Evolutionary conservation across 768 basidiomycete species (phyloP), one percentile per base, ranked within the genome.

Genomic region (Rhizopogon vulgaris): DNA sequence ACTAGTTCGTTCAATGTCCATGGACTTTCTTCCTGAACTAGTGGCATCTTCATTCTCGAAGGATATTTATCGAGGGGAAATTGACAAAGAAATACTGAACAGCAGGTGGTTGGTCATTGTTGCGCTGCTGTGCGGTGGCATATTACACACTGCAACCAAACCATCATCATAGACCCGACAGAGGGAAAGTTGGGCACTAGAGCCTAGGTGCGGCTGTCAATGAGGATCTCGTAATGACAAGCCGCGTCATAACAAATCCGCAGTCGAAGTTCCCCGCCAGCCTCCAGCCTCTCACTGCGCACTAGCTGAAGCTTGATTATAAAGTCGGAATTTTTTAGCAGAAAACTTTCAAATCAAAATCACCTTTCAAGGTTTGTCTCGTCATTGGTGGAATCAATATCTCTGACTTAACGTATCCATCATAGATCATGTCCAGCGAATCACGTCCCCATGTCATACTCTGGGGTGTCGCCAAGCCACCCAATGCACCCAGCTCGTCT

Each of bases 381-480:
- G 4, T 14, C 8, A 22, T 32, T 8, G 18, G 9, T 46, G 3
- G 14, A 30, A 43, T 43, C 11, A 6, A 14, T 14, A 38, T 4
- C 28, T 17, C 42, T 15, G 18, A 46, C 30, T 32, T 18, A 46
- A 24, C 28, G 8, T 28, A 28, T 30, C 28, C 28, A 30, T 30
- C 32, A 22, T 7, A 46, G 45, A 15, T 34, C 32, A 46, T 46
- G 45, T 34, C 45, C 3, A 24, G 17, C 22, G 30, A 46, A 8
- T 34, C 45, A 9, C 14, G 3, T 9, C 45, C 59, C 17, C 64
- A 56, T 36, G 60, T 66, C 41, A 49, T 66, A n/a, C 60, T 68
- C 14, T 52, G 60, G 37, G 68, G 60, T 30, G 57, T 63, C 1
- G 49, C 58, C 6, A 69, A 66, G 47, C 48, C 51, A 15, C 47